Evolutionary conservation across 352 stramenopile genomes (phyloP), one percentile per base, ranked within the genome.

Genomic region (Phytophthora meadii): DNA sequence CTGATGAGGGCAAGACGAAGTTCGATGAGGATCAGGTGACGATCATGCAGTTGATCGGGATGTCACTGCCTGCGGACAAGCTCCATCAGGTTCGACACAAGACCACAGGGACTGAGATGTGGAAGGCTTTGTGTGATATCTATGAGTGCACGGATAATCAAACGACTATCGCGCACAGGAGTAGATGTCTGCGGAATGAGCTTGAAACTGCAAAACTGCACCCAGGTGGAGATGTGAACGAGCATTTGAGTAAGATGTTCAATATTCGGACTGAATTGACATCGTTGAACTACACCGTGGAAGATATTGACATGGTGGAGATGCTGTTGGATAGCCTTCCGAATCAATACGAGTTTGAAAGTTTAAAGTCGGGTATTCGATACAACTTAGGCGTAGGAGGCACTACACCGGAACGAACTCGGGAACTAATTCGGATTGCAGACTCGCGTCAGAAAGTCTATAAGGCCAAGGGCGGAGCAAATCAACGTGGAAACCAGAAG

Each of bases 201-300:
- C 34, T 47, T 56, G 22, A 47, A 52, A 12, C 42, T 51, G 36
- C 1, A 7, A 64, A 45, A 25, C 25, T 64, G 17, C 1, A 10
- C 17, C 36, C 10, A 28, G 56, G 46, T 50, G 37, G 39, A 60
- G 49, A 54, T 50, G 48, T 49, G 5, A 60, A 66, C 19, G 34
- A 30, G 15, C 36, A 66, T 22, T 36, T 54, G 36, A 62, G 49
- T 32, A 54, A 54, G 22, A 62, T 72, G 30, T 72, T 64, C 19
- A 64, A 64, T n/a, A 19, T 58, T 24, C 17, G 57, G 39, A 37
- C 34, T 19, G 56, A 67, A 54, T 53, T 63, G 45, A 10, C 32
- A 17, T 62, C 54, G 4, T 49, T 62, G 32, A 54, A 54, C 7
- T 62, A 54, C 12, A 9, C 25, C 19, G 40, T 64, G 5, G 37